Evolutionary conservation across 495 filamentous ascomycete genomes (phyloP).

Genomic region (Penicillium turbatum): DNA sequence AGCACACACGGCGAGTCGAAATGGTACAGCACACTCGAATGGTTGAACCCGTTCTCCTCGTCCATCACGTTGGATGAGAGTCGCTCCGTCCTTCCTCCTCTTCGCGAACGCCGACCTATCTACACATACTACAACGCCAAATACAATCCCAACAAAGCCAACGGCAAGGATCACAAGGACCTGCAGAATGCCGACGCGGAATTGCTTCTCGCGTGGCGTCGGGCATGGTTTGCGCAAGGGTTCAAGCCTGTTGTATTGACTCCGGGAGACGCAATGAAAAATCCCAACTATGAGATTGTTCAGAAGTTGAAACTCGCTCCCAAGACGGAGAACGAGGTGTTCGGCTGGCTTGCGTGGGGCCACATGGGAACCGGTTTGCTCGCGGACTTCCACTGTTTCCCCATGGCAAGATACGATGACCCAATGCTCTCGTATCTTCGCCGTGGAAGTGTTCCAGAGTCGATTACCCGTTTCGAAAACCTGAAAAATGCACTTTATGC

Average conservation of each 20-base stretch:
- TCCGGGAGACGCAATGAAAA: conserved; percentile 77
- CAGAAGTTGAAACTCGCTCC: conserved; percentile 52
- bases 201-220: conserved; percentile 79
- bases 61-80: conserved; percentile 80
- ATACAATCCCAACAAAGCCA: conserved; percentile 27
- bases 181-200: conserved; percentile 67
- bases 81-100: conserved; percentile 78
- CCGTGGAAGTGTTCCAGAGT: conserved; percentile 61
- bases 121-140: conserved; percentile 88
- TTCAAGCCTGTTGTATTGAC: conserved; percentile 82
- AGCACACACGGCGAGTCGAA: conserved; percentile 71
- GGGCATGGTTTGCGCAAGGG: conserved; percentile 91
- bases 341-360: conserved; percentile 90
- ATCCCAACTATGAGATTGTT: conserved; percentile 64
- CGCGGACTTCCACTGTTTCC: conserved; percentile 71
- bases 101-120: conserved; percentile 67
- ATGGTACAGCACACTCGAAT: conserved; percentile 87
- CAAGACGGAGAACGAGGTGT: conserved; percentile 65
- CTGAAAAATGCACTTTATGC: conserved; percentile 69
- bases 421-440: conserved; percentile 65
- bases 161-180: conserved; percentile 53
- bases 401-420: conserved; percentile 80
- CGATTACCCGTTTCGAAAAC: conserved; percentile 68
- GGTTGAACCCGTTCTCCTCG: conserved; percentile 86
- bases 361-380: conserved; percentile 86